Evolutionary conservation across 1,139 yeast genomes (phyloP), one percentile per base, ranked within the genome.

Genomic region (Candida sanyaensis): DNA sequence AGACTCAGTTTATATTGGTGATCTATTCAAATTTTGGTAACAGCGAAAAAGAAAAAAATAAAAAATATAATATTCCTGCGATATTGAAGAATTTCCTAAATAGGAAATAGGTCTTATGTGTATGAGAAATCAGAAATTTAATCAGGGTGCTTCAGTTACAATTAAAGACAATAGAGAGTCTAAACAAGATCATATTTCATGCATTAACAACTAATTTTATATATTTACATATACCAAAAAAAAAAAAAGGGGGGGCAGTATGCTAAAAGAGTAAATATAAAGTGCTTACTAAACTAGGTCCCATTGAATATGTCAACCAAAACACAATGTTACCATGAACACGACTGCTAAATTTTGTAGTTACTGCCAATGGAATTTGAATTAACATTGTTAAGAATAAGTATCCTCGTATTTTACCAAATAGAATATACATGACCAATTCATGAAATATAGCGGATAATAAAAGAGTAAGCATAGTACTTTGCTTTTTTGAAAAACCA

Each of bases 291-390:
- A 93, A 67, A 54, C 97, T 85, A 7, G 99, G 98, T 1, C 97
- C 97, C 7, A 87, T 77, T 44, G 90, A 84, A 47, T 93, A 86
- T 7, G 98, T 97, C 47, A 88, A 61, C 99, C 99, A 93, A 68
- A 95, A 93, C 12, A 90, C 71, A 41, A 83, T 78, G 61, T 89
- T 92, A 1, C 97, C 97, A 44, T 90, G 65, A 1, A 85, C 74
- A 48, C 79, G 78, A 50, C 72, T 75, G 52, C 79, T 75, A 49
- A 66, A 79, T 52, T 76, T 75, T 42, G 84, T 73, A 2, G 86
- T 40, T 54, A 80, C 72, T 37, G 84, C 79, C 53, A 86, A 64
- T 1, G 92, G 91, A 44, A 93, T 62, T 63, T 87, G 95, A 37
- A 81, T 76, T 96, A 93, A 88, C 66, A 95, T 99, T 49, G 92